phyloP scores from a whole-genome alignment of 257 asterid species.

The Nicotiana noctiflora region DNA sequence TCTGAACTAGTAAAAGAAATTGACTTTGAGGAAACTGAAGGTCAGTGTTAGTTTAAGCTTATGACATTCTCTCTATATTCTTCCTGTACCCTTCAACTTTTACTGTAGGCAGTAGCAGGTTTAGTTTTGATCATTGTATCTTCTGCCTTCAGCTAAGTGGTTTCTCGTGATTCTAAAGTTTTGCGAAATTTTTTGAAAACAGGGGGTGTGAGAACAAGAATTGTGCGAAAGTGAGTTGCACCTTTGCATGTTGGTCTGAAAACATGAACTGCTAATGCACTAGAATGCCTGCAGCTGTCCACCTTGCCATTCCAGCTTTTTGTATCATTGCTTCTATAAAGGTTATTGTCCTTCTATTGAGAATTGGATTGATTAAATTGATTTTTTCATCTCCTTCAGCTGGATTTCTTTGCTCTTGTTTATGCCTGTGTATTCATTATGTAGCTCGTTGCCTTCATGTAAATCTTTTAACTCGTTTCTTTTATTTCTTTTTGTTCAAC shows the following conservation, averaged over 20 bases:
- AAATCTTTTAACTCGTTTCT: not conserved
- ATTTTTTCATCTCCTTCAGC: not conserved
- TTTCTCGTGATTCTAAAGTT: not conserved
- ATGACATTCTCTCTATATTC: not conserved
- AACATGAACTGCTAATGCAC: not conserved
- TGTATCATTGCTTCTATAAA: not conserved
- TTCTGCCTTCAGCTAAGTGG: not conserved
- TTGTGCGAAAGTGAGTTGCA: constrained; percentile 38
- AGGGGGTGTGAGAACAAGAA: constrained; percentile 79
- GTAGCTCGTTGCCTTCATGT: not conserved
- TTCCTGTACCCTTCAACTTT: not conserved
- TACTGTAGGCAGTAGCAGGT: not conserved
- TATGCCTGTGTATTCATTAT: not conserved
- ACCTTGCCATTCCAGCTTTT: not conserved
- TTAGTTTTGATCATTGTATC: not conserved
- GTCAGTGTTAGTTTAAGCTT: constrained; percentile 25
- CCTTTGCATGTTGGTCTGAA: not conserved
- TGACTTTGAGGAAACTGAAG: constrained; percentile 72
- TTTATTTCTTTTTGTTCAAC: not conserved
- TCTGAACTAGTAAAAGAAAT: constrained; percentile 72
- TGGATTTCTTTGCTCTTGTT: not conserved
- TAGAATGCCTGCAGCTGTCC: not conserved
- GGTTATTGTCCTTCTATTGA: not conserved
- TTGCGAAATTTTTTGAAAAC: not conserved
- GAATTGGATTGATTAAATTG: not conserved